Evolutionary conservation across 2,329 filamentous ascomycete genomes (phyloP).

Genomic region (Lasiodiplodia gonubiensis): DNA sequence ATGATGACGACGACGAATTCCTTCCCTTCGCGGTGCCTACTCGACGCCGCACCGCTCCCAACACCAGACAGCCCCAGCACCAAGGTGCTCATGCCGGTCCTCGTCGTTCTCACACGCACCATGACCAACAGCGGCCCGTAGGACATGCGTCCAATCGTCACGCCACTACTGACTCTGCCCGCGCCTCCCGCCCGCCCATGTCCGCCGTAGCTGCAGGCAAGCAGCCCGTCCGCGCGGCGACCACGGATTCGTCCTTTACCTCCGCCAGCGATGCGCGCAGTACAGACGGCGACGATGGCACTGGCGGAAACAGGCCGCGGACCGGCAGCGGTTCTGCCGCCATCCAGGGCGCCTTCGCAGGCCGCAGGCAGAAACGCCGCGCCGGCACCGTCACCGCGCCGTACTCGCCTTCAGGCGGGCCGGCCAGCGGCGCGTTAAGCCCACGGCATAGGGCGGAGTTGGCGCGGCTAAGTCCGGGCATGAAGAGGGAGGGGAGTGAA

Average conservation of each 20-base stretch:
- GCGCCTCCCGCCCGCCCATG: slow-evolving; percentile 1
- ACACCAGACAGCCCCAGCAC: background rate
- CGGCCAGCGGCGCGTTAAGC: slow-evolving; percentile 37
- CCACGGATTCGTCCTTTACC: slow-evolving; percentile 21
- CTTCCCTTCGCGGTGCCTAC: slow-evolving; percentile 49
- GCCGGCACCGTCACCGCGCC: slow-evolving; percentile 11
- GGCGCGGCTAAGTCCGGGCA: slow-evolving; percentile 58
- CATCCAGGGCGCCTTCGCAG: slow-evolving; percentile 12
- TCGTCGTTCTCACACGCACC: slow-evolving; percentile 2
- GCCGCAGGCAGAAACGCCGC: slow-evolving; percentile 17
- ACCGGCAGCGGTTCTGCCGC: background rate
- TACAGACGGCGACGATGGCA: slow-evolving; percentile 16
- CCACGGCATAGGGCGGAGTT: slow-evolving; percentile 66
- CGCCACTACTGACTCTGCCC: background rate
- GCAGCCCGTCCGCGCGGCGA: slow-evolving; percentile 17
- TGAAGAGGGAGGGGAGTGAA: slow-evolving; percentile 67
- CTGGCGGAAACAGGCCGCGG: background rate
- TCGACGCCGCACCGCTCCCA: slow-evolving; percentile 22
- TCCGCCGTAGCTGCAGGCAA: slow-evolving; percentile 27
- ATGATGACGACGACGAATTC: slow-evolving; percentile 56
- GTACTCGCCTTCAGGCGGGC: slow-evolving; percentile 2
- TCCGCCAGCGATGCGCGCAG: slow-evolving; percentile 24
- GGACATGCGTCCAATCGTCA: background rate
- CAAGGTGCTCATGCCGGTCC: background rate
- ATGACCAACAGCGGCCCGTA: background rate